phyloP scores from a whole-genome alignment of 768 basidiomycete genomes.

The Rossbeevera mucosa region DNA sequence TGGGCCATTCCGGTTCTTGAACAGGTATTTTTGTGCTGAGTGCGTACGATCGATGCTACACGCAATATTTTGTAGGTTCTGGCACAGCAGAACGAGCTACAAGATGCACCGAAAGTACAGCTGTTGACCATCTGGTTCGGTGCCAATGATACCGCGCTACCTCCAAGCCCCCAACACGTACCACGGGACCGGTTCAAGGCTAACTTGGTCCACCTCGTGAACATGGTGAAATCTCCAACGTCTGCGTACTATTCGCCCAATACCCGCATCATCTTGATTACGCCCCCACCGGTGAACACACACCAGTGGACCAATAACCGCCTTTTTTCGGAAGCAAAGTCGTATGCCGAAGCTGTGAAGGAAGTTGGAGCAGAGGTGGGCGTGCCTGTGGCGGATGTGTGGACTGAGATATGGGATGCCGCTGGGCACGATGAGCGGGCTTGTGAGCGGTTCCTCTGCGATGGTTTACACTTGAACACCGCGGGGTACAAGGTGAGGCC shows the following conservation, averaged over 20 bases:
- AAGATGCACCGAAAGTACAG: constrained; percentile 53
- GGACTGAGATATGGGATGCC: constrained; percentile 66
- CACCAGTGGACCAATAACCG: constrained; percentile 41
- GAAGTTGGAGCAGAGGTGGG: constrained; percentile 51
- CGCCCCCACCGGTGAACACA: constrained; percentile 79
- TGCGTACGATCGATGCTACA: not conserved
- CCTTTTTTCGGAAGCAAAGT: constrained; percentile 60
- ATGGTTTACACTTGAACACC: constrained; percentile 77
- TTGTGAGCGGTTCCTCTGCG: constrained; percentile 51
- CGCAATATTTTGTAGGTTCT: constrained; percentile 44
- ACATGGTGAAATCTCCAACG: constrained; percentile 55
- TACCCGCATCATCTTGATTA: constrained; percentile 76
- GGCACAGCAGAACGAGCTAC: constrained; percentile 45
- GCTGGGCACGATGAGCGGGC: constrained; percentile 55
- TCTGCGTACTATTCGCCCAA: constrained; percentile 64
- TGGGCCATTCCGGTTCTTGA: constrained; percentile 81
- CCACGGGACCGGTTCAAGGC: constrained; percentile 58
- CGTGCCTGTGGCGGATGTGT: constrained; percentile 69
- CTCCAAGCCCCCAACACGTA: constrained; percentile 71
- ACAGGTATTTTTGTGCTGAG: constrained; percentile 40
- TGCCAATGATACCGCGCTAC: constrained; percentile 77
- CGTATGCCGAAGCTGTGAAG: constrained; percentile 68
- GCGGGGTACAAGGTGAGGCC: constrained; percentile 65
- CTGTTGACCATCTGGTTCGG: constrained; percentile 89
- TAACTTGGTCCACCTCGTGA: constrained; percentile 63